Conservation (phyloP, 768 basidiomycete genomes). For the Artomyces pyxidatus region DNA sequence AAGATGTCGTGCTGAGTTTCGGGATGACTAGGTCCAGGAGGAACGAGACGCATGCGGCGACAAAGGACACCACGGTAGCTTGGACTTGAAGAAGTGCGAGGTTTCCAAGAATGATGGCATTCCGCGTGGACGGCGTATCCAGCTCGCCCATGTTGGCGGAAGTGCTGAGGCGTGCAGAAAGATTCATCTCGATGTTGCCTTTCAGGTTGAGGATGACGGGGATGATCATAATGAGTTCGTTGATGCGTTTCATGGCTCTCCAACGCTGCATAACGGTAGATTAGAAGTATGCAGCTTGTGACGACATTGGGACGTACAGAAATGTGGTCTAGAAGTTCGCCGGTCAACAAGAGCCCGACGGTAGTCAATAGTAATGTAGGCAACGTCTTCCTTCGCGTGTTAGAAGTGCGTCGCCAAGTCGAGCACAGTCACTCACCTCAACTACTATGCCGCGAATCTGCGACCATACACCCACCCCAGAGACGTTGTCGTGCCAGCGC, state of each 20-base stretch:
- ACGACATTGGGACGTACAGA: slow-evolving; percentile 45
- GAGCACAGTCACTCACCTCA: slow-evolving; percentile 42
- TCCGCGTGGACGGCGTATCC: slow-evolving; percentile 57
- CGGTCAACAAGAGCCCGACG: slow-evolving; percentile 80
- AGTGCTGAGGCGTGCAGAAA: slow-evolving; percentile 91
- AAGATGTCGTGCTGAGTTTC: slow-evolving; percentile 12
- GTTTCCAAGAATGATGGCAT: slow-evolving; percentile 70
- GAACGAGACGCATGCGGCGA: slow-evolving; percentile 76
- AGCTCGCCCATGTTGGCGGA: slow-evolving; percentile 91
- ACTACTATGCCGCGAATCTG: slow-evolving; percentile 57
- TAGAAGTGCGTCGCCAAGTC: background rate
- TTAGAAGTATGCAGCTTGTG: too few species aligned
- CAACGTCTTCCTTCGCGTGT: slow-evolving; percentile 48
- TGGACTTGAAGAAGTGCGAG: slow-evolving; percentile 87
- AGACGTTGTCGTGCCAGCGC: slow-evolving; percentile 18
- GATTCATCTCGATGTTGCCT: slow-evolving; percentile 98
- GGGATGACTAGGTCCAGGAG: slow-evolving; percentile 60
- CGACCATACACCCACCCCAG: slow-evolving; percentile 32
- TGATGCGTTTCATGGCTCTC: slow-evolving; percentile 81
- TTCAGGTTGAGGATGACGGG: slow-evolving; percentile 93
- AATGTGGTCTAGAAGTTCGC: slow-evolving; percentile 80
- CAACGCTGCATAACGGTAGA: slow-evolving; percentile 64
- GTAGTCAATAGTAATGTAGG: slow-evolving; percentile 84
- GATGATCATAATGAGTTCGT: slow-evolving; percentile 95
- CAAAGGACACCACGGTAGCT: slow-evolving; percentile 79